Conservation (phyloP, 129 eudicot species). For the Solidago caesia region DNA sequence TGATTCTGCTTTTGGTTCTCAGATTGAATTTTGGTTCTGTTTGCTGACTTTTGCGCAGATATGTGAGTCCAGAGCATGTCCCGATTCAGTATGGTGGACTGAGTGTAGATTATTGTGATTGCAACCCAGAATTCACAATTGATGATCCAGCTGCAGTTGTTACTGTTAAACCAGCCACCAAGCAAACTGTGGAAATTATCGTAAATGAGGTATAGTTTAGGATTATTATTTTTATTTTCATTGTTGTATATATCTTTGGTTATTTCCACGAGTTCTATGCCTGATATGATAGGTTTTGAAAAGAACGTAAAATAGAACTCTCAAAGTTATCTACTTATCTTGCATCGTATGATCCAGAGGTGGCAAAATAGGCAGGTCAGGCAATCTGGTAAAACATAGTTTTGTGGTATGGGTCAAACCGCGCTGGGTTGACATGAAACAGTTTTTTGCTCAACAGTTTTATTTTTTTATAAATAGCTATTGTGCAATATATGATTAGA, state of each 20-base stretch:
- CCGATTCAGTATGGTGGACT: conserved; percentile 86
- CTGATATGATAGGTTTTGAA: background rate
- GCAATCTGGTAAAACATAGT: background rate
- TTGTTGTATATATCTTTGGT: background rate
- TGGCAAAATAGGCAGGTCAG: background rate
- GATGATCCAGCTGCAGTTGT: conserved; percentile 83
- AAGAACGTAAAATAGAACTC: background rate
- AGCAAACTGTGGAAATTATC: conserved; percentile 78
- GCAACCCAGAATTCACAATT: conserved; percentile 65
- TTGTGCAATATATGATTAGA: background rate
- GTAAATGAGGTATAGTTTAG: conserved; percentile 60
- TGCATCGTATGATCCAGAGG: background rate
- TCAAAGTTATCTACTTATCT: background rate
- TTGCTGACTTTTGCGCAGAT: conserved; percentile 45
- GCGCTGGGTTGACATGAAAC: background rate
- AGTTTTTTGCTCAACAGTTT: background rate
- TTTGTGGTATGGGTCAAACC: background rate
- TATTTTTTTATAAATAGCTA: background rate
- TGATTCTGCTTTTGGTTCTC: background rate
- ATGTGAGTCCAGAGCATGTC: conserved; percentile 79
- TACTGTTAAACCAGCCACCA: conserved; percentile 74
- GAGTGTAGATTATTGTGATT: conserved; percentile 70
- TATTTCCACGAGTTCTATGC: background rate
- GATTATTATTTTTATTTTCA: background rate
- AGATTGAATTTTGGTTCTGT: background rate